Percentiles rank a stretch among this genome's conserved stretches.
phyloP scores from a whole-genome alignment of 805 yeast species.

The Zygoascus bituminiphila region DNA sequence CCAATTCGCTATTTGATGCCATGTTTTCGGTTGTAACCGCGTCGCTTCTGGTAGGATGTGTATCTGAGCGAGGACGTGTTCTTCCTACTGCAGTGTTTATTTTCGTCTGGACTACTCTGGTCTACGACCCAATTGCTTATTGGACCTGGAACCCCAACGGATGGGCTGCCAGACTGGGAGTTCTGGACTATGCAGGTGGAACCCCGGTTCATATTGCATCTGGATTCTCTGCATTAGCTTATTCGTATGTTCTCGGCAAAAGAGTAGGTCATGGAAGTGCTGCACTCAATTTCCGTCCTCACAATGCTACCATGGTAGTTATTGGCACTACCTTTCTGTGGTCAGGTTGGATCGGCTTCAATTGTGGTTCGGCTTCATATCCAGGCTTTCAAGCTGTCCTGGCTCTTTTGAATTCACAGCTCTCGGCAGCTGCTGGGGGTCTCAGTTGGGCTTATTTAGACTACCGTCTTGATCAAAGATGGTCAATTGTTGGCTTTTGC shows the following conservation, averaged over 20 bases:
- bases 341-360: constrained; percentile 75
- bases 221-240: constrained; percentile 64
- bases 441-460: constrained; percentile 39
- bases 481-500: constrained; percentile 92
- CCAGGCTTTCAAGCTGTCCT: constrained; percentile 32
- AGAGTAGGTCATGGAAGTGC: constrained; percentile 51
- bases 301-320: constrained; percentile 57
- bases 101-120: constrained; percentile 61
- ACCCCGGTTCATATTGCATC: constrained; percentile 69
- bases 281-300: constrained; percentile 58
- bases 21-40: constrained; percentile 63
- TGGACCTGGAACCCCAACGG: constrained; percentile 70
- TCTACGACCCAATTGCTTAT: constrained; percentile 63
- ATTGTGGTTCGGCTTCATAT: constrained; percentile 53
- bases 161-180: constrained; percentile 55
- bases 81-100: constrained; percentile 64
- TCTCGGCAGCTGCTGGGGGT: constrained; percentile 44
- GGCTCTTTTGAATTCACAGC: constrained; percentile 41
- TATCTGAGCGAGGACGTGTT: constrained; percentile 63
- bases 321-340: constrained; percentile 61
- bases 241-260: constrained; percentile 57
- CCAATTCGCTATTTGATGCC: constrained; percentile 52
- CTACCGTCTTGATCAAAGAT: constrained; percentile 57
- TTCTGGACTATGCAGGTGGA: constrained; percentile 68
- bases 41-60: constrained; percentile 61